Conservation (phyloP, 148 eudicot species). For the Amaranthus cruentus region DNA sequence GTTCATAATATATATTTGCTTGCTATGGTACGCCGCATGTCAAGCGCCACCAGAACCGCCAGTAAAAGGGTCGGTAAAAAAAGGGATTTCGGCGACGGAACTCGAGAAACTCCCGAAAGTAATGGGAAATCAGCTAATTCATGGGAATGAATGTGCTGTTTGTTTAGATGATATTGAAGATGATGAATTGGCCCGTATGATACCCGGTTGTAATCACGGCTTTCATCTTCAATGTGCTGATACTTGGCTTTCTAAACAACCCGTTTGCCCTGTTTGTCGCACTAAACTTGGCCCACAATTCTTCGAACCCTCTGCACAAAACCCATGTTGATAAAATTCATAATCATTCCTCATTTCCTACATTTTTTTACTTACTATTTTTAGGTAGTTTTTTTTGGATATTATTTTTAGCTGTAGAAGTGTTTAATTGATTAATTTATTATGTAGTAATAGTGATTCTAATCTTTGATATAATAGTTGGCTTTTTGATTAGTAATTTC, state of each 20-base stretch:
- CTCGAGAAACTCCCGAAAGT: slow-evolving; percentile 66
- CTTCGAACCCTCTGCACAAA: slow-evolving; percentile 31
- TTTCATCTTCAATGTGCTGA: slow-evolving; percentile 85
- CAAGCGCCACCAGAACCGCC: slow-evolving; percentile 16
- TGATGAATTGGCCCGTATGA: slow-evolving; percentile 66
- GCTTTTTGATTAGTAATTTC: no score
- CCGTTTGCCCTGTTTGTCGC: slow-evolving; percentile 83
- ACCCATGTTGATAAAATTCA: slow-evolving; percentile 43
- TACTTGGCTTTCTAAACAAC: slow-evolving; percentile 64
- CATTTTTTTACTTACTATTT: not conserved
- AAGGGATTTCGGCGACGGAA: slow-evolving; percentile 59
- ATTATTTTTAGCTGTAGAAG: slow-evolving; percentile 6
- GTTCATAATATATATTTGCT: slow-evolving; percentile 61
- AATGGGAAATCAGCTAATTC: slow-evolving; percentile 54
- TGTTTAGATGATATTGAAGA: slow-evolving; percentile 73
- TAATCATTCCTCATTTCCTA: not conserved
- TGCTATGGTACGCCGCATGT: slow-evolving; percentile 53
- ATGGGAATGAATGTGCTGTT: slow-evolving; percentile 79
- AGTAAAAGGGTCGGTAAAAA: slow-evolving; percentile 33
- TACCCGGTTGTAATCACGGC: slow-evolving; percentile 97
- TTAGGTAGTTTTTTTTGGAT: not conserved
- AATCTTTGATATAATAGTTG: not conserved
- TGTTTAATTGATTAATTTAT: slow-evolving; percentile 21
- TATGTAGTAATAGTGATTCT: not conserved
- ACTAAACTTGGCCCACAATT: slow-evolving; percentile 50